Percentiles rank a stretch among this genome's conserved stretches.
Evolutionary conservation across 352 stramenopile species (phyloP).

Genomic region (Pythium utonaiense): DNA sequence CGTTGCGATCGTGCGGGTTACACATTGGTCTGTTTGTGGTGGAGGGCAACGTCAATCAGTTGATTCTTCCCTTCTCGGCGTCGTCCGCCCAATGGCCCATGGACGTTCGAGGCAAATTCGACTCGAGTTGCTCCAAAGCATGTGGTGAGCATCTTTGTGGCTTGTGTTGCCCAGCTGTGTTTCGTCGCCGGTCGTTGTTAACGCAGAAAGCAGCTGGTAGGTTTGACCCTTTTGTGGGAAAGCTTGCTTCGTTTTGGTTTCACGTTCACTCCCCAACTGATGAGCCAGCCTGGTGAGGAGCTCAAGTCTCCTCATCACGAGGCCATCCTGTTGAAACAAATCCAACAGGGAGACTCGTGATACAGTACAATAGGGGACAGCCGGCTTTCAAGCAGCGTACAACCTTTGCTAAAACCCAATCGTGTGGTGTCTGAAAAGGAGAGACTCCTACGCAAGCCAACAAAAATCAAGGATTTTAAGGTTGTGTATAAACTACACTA

Average conservation of each 20-base stretch:
- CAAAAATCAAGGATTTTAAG: slow-evolving; percentile 1
- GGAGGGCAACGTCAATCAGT: background rate
- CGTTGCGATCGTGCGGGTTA: background rate
- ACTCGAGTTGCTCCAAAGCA: slow-evolving; percentile 21
- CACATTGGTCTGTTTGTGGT: slow-evolving; percentile 2
- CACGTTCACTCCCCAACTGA: slow-evolving; percentile 12
- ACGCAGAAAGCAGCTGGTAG: background rate
- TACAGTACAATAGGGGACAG: slow-evolving; percentile 1
- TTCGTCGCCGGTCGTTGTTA: slow-evolving; percentile 17
- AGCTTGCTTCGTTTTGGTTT: slow-evolving; percentile 9
- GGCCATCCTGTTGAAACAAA: background rate
- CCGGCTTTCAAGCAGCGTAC: slow-evolving; percentile 7
- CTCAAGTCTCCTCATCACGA: background rate
- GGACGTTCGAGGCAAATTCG: slow-evolving; percentile 15
- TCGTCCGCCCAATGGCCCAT: background rate
- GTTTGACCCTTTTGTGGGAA: slow-evolving; percentile 9
- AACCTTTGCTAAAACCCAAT: slow-evolving; percentile 18
- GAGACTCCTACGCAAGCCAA: background rate
- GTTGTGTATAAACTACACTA: background rate
- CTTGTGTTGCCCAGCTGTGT: slow-evolving; percentile 13
- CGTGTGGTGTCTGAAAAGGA: slow-evolving; percentile 11
- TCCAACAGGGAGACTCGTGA: background rate
- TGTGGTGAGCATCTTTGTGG: slow-evolving; percentile 19
- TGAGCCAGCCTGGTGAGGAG: slow-evolving; percentile 14
- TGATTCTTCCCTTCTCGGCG: background rate